These are phyloP conservation scores for Fusarium albidum DNA, from an alignment of 2,329 filamentous ascomycete genomes.

Conservation along the genomic window DNA sequence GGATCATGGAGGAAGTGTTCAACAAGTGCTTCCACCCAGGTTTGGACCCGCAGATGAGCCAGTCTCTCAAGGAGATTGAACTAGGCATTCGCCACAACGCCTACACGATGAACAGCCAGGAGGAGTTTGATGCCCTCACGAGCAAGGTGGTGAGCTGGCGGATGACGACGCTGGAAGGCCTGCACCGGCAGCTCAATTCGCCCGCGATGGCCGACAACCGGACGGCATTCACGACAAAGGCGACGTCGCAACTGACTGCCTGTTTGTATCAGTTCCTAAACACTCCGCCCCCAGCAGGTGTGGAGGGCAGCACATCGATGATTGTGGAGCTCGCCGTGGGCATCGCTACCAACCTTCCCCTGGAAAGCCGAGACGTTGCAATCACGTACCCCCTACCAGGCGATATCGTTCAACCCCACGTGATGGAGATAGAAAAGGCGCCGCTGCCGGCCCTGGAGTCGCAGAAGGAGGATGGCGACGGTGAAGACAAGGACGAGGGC, in stretches of 20 bases:
- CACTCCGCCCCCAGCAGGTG: conserved; percentile 78
- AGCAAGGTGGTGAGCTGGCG: conserved; percentile 93
- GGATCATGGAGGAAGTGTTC: conserved; percentile 92
- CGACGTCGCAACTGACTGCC: conserved; percentile 73
- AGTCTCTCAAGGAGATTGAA: conserved; percentile 85
- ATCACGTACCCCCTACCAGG: conserved; percentile 87
- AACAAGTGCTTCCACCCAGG: conserved; percentile 92
- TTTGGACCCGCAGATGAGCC: conserved; percentile 78
- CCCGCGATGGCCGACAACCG: conserved; percentile 72
- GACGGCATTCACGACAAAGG: conserved; percentile 71
- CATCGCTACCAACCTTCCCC: conserved; percentile 84
- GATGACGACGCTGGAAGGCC: conserved; percentile 90
- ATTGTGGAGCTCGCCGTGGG: conserved; percentile 91
- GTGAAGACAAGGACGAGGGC: conserved; percentile 51
- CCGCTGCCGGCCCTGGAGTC: conserved; percentile 69
- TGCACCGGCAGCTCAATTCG: conserved; percentile 74
- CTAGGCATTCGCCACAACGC: conserved; percentile 83
- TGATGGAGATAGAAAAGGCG: conserved; percentile 88
- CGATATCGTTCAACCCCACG: conserved; percentile 70
- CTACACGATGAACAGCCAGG: conserved; percentile 76
- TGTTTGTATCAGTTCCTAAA: conserved; percentile 77
- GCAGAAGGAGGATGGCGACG: conserved; percentile 51
- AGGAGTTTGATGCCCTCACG: conserved; percentile 88
- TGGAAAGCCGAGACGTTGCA: conserved; percentile 90
- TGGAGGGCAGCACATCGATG: conserved; percentile 90